These are phyloP conservation scores for Vaccinium corymbosum DNA, from an alignment of 148 eudicot genomes.

Conservation along the genomic window DNA sequence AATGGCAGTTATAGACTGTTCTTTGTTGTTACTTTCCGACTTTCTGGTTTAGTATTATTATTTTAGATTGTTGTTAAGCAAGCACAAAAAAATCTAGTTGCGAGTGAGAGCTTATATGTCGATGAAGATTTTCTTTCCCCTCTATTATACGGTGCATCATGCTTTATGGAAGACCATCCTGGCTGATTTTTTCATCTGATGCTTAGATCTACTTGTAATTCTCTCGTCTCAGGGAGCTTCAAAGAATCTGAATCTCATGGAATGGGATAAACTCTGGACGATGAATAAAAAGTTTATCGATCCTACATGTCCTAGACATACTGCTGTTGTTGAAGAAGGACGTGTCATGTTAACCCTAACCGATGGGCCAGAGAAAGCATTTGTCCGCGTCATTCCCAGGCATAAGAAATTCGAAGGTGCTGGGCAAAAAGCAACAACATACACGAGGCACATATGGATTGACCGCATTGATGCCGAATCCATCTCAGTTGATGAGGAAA, in stretches of 20 bases:
- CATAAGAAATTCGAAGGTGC: slow-evolving; percentile 92
- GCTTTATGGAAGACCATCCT: neutral
- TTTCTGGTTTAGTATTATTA: neutral
- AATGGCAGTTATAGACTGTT: neutral
- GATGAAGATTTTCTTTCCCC: neutral
- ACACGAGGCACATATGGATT: slow-evolving; percentile 73
- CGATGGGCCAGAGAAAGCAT: slow-evolving; percentile 83
- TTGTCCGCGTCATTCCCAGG: slow-evolving; percentile 65
- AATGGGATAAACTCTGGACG: slow-evolving; percentile 98
- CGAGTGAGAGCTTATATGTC: neutral
- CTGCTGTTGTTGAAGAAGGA: slow-evolving; percentile 68
- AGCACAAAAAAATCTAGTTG: neutral
- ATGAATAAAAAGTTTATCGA: slow-evolving; percentile 89
- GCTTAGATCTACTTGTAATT: neutral
- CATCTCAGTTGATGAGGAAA: slow-evolving; percentile 72
- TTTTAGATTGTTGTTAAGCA: too few species aligned
- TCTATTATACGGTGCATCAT: neutral
- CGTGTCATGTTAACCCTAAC: slow-evolving; percentile 64
- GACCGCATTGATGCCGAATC: slow-evolving; percentile 75
- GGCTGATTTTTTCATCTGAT: neutral
- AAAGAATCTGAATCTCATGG: slow-evolving; percentile 95
- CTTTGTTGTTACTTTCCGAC: neutral
- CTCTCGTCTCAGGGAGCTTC: slow-evolving; percentile 76
- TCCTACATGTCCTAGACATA: slow-evolving; percentile 94
- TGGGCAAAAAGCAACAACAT: slow-evolving; percentile 81